A percentile compares a stretch with the other conserved stretches of the same genome.
These are phyloP conservation scores for Entomortierella beljakovae DNA, from an alignment of 192 early-diverging fungal species.

Conservation along the genomic window DNA sequence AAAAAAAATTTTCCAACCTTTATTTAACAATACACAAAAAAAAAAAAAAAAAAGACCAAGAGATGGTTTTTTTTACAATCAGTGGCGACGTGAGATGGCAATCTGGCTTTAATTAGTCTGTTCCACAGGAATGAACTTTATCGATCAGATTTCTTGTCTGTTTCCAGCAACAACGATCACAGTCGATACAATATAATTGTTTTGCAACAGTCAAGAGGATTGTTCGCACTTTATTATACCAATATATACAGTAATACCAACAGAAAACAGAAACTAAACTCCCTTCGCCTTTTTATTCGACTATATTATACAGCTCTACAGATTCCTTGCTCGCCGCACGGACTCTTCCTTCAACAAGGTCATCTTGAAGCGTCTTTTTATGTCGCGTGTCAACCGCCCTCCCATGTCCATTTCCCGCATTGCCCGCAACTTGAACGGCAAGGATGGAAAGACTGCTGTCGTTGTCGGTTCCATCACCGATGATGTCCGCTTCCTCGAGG, in stretches of 20 bases:
- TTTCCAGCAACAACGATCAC: no score
- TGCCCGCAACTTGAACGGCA: constrained; percentile 75
- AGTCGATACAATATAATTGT: no score
- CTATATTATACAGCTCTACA: constrained; percentile 80
- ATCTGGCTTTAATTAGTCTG: no score
- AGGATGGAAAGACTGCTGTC: constrained; percentile 90
- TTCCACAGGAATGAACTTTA: no score
- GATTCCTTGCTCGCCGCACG: constrained; percentile 99
- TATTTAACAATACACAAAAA: no score
- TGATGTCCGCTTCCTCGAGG: constrained; percentile 89
- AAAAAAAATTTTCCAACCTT: no score
- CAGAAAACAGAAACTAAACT: constrained; percentile 1
- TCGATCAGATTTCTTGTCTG: no score
- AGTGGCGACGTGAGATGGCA: not conserved
- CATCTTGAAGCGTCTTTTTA: constrained; percentile 97
- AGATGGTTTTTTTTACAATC: constrained; percentile 1
- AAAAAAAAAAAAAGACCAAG: no score
- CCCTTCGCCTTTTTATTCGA: not conserved
- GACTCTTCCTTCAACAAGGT: constrained; percentile 99
- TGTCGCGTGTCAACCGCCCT: constrained; percentile 98
- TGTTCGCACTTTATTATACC: not conserved
- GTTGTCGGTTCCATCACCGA: constrained; percentile 98
- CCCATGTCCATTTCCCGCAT: constrained; percentile 95
- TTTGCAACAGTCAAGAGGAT: no score
- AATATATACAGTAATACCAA: not conserved